These are phyloP conservation scores for Evernia prunastri DNA, from an alignment of 495 filamentous ascomycete species.

Conservation along the genomic window DNA sequence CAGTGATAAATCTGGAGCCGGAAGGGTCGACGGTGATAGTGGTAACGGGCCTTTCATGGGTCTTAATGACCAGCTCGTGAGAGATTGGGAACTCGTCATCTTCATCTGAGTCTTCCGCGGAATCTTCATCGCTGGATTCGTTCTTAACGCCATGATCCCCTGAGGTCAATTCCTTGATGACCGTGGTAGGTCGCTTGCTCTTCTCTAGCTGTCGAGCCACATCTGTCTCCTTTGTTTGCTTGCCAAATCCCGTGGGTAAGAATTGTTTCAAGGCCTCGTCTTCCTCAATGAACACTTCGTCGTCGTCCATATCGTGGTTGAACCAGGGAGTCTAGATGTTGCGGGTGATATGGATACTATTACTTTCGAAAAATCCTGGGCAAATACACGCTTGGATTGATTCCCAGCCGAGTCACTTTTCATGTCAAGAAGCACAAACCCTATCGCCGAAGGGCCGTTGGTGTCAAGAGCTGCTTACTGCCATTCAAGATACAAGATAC, in stretches of 20 bases:
- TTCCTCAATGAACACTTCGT: slow-evolving; percentile 53
- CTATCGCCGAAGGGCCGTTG: background rate
- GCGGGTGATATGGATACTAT: background rate
- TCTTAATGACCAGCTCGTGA: slow-evolving; percentile 85
- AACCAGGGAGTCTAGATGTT: background rate
- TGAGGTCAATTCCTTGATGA: slow-evolving; percentile 28
- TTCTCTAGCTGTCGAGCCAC: slow-evolving; percentile 72
- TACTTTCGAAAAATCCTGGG: background rate
- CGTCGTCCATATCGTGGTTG: slow-evolving; percentile 44
- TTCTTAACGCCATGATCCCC: slow-evolving; percentile 39
- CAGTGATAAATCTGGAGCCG: slow-evolving; percentile 76
- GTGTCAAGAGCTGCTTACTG: too few species aligned
- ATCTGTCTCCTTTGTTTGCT: slow-evolving; percentile 65
- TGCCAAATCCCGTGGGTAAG: slow-evolving; percentile 81
- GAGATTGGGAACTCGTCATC: slow-evolving; percentile 90
- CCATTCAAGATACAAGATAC: background rate
- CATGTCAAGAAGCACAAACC: background rate
- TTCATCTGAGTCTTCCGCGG: slow-evolving; percentile 58
- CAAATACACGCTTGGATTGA: background rate
- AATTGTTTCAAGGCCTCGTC: slow-evolving; percentile 79
- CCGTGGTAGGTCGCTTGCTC: slow-evolving; percentile 51
- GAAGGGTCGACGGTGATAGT: slow-evolving; percentile 76
- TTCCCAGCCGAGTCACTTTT: background rate
- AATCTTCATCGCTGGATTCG: slow-evolving; percentile 50
- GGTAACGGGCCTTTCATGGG: slow-evolving; percentile 85